A percentile compares a stretch with the other conserved stretches of the same genome.
These are phyloP conservation scores for Linaria vulgaris DNA, from an alignment of 257 asterid genomes.

Conservation along the genomic window DNA sequence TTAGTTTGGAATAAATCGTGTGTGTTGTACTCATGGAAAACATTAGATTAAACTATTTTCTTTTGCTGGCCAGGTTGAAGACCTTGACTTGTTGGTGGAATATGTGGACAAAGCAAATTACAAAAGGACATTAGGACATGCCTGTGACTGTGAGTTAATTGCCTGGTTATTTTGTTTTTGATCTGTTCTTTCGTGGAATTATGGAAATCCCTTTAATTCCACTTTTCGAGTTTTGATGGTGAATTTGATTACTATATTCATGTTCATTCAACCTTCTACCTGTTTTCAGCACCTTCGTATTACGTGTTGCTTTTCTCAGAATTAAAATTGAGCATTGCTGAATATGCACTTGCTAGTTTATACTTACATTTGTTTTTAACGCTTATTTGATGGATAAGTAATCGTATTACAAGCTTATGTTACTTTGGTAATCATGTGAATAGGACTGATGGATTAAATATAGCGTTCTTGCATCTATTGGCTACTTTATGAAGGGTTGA, in stretches of 20 bases:
- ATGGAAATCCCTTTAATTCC: neutral
- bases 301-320: neutral
- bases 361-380: too few relatives aligned
- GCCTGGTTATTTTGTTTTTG: constrained; percentile 8
- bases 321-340: constrained; percentile 10
- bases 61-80: constrained; percentile 67
- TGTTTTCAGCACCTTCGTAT: neutral
- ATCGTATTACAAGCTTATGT: neutral
- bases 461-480: neutral
- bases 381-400: neutral
- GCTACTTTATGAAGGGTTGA: neutral
- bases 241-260: constrained; percentile 1
- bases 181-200: neutral
- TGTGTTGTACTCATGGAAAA: neutral
- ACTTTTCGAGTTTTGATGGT: neutral
- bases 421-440: neutral
- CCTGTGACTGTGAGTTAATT: constrained; percentile 69
- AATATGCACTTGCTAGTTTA: neutral
- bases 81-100: constrained; percentile 74
- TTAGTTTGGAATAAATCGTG: constrained; percentile 6
- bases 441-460: neutral
- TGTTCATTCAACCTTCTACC: neutral
- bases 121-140: constrained; percentile 88
- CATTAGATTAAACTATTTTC: constrained; percentile 6
- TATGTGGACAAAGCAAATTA: constrained; percentile 70